A percentile compares a stretch with the other conserved stretches of the same genome.
Evolutionary conservation across 108 stramenopile species (phyloP).

Genomic region (Pseudonitzschia multiseries): DNA sequence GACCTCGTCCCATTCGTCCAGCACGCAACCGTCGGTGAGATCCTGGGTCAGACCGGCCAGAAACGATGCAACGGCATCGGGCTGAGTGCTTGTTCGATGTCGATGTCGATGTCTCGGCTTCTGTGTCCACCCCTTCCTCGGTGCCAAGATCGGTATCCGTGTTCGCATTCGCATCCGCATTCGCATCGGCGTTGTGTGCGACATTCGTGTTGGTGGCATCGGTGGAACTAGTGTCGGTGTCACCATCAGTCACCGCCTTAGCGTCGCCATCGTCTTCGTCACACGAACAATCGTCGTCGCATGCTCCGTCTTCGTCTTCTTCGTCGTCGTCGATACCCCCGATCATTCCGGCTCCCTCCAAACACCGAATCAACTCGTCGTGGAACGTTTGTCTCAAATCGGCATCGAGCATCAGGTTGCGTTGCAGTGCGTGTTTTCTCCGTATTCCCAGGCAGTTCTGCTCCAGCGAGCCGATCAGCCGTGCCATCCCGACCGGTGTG

Average conservation of each 20-base stretch:
- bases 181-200: conserved; percentile 5
- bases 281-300: conserved; percentile 16
- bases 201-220: conserved; percentile 13
- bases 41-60: conserved; percentile 29
- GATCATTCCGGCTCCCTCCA: conserved; percentile 54
- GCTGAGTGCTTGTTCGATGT: conserved; percentile 57
- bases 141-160: conserved; percentile 9
- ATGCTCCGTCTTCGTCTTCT: conserved; percentile 31
- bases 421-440: conserved; percentile 46
- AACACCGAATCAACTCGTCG: conserved; percentile 41
- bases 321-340: too few species aligned
- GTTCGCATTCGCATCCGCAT: too few species aligned
- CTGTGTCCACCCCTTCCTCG: conserved; percentile 26
- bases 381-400: conserved; percentile 36
- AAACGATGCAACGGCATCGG: conserved; percentile 51
- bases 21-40: conserved; percentile 27
- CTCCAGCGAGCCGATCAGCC: conserved; percentile 54
- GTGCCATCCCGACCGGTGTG: conserved; percentile 42
- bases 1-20: conserved; percentile 58
- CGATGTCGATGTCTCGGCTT: conserved; percentile 26
- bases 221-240: conserved; percentile 8
- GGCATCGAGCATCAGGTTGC: conserved; percentile 40
- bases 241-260: too few species aligned
- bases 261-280: conserved; percentile 15
- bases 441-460: conserved; percentile 66